These are phyloP conservation scores for Papilionanthe hybrid DNA, from an alignment of 116 monocot genomes.

Conservation along the genomic window DNA sequence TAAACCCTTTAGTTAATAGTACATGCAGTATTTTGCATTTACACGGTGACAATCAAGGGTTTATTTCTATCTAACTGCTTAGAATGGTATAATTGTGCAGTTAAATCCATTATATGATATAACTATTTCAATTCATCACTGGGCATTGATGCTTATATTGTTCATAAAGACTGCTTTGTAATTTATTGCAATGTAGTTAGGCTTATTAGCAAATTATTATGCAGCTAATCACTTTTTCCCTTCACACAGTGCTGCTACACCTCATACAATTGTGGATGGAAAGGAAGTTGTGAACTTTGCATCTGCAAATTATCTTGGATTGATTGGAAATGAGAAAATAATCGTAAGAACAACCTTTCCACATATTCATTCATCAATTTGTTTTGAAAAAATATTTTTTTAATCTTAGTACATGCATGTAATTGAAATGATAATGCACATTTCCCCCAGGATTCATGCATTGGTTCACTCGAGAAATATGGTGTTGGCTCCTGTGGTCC, in stretches of 20 bases:
- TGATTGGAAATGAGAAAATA: conserved; percentile 82
- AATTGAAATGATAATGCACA: conserved; percentile 2
- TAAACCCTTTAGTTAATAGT: not conserved
- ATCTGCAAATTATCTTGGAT: conserved; percentile 95
- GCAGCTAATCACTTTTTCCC: conserved; percentile 1
- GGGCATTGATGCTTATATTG: not conserved
- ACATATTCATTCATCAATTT: not conserved
- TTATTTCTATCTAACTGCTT: not conserved
- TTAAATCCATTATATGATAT: not conserved
- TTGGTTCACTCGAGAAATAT: conserved; percentile 88
- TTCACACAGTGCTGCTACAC: conserved; percentile 81
- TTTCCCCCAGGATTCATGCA: conserved; percentile 58
- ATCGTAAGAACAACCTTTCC: conserved; percentile 47
- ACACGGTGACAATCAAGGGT: not conserved
- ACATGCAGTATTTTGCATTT: not conserved
- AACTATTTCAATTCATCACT: not conserved
- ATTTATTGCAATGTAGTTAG: not conserved
- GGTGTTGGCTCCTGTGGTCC: conserved; percentile 99
- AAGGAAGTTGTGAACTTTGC: conserved; percentile 98
- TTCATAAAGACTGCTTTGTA: conserved; percentile 1
- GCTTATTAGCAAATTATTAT: not conserved
- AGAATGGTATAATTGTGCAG: not conserved
- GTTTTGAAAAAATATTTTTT: not conserved
- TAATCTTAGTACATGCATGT: not conserved
- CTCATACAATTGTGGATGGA: conserved; percentile 77